phyloP scores from a whole-genome alignment of 768 basidiomycete genomes.

The Boletus sp. region DNA sequence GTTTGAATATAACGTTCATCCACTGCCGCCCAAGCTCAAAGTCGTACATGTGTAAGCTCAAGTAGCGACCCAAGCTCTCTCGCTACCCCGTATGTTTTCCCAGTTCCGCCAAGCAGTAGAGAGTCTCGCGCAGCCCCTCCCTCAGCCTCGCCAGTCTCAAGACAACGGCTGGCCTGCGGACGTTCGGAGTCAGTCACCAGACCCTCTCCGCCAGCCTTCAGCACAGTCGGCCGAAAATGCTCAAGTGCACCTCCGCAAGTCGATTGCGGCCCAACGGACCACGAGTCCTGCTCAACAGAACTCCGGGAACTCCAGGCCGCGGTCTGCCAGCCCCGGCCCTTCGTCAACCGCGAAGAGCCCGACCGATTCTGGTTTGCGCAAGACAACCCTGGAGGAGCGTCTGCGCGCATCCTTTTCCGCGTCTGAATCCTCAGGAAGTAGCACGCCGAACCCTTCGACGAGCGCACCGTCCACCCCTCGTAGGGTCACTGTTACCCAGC shows the following conservation, averaged over 20 bases:
- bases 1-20: not conserved
- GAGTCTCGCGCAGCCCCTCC: slow-evolving; percentile 51
- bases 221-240: slow-evolving; percentile 61
- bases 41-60: not conserved
- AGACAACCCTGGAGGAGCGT: slow-evolving; percentile 72
- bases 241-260: slow-evolving; percentile 60
- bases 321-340: slow-evolving; percentile 26
- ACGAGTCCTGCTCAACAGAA: slow-evolving; percentile 37
- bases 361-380: slow-evolving; percentile 34
- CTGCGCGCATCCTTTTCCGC: slow-evolving; percentile 63
- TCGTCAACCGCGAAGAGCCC: slow-evolving; percentile 15
- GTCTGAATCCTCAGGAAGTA: slow-evolving; percentile 50
- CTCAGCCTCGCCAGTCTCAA: slow-evolving; percentile 34
- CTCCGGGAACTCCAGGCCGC: slow-evolving; percentile 14
- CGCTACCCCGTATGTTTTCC: slow-evolving; percentile 58
- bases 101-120: slow-evolving; percentile 75
- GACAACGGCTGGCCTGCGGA: slow-evolving; percentile 27
- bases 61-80: not conserved
- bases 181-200: slow-evolving; percentile 39
- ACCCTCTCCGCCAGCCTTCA: slow-evolving; percentile 39
- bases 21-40: not conserved
- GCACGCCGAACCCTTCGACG: slow-evolving; percentile 41
- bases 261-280: slow-evolving; percentile 52
- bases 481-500: slow-evolving; percentile 24
- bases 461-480: slow-evolving; percentile 42